Base-by-base conservation (phyloP, 768 basidiomycete species). In the Pleurotus giganteus region DNA sequence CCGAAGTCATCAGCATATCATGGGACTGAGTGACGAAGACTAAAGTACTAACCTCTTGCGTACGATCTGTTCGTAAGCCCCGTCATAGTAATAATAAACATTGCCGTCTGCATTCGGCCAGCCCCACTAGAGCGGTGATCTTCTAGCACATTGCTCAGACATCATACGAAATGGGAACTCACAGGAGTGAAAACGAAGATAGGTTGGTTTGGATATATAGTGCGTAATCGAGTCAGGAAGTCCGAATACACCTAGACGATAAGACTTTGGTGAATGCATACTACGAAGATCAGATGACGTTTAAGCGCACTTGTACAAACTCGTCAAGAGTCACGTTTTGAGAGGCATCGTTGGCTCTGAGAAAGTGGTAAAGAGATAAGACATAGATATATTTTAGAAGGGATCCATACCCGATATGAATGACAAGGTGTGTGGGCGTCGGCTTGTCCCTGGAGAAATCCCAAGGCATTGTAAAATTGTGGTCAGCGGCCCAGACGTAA, bases 391-490 rank as follows among this genome's bases (percentile, higher is more conserved):
- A 51, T 2, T 12, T 17, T 43, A n/a, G 56, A n/a, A n/a, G n/a
- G n/a, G n/a, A n/a, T n/a, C n/a, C 71, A 21, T 58, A 78, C 75
- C 82, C 79, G 47, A 83, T 80, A 60, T 82, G 79, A n/a, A 82
- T 77, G 2, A 84, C 74, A 52, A 83, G 62, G 56, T 83, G 80
- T 2, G 80, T 81, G 4, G 80, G 65, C 0, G 68, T 56, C 7
- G 80, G 79, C 2, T 63, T 59, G 57, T 85, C 81, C 2, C 72
- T 68, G 3, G 63, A 56, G 60, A 85, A 83, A 58, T 83, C 61
- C 81, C 82, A 84, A 2, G 79, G 76, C 1, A 82, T 84, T 3
- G 81, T 84, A 65, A 71, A 83, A 63, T 84, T 83, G 66, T 84
- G 82, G 60, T 82, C 78, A 13, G 70, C 67, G 0, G 76, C 79